Evolutionary conservation across 768 basidiomycete species (phyloP), one percentile per base, ranked within the genome.

Genomic region (Leccinum boreale): DNA sequence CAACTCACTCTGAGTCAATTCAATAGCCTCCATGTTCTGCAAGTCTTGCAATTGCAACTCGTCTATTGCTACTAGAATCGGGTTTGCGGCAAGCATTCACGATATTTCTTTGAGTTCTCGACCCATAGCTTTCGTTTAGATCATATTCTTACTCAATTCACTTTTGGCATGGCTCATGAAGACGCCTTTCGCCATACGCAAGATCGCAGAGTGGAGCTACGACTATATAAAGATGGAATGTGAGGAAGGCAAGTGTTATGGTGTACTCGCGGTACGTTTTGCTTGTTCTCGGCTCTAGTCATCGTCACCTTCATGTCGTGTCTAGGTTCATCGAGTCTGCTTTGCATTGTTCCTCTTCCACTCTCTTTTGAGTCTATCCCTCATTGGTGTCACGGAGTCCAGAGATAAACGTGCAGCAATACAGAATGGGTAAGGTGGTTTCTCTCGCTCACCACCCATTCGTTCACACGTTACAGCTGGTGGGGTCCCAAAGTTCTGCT

Each of bases 221-320:
- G 95, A 96, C 65, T 99, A 98, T 71, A 90, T 98, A 70, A 96
- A 98, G 84, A 95, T 99, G 93, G 89, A 94, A 51, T 99, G 96
- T 64, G 85, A 82, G 17, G 89, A 84, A 42, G 94, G 90, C 29
- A 92, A 94, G 69, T 99, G 96, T 67, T 99, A 98, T 65, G 96
- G 96, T 36, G 89, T 99, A 2, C 82, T 99, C 45, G 96, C 95
- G 14, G 95, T 96, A 64, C 55, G 89, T 79, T 4, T 35, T 14
- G 28, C 29, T 47, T 49, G 23, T 50, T 26, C 36, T 23, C 19
- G 15, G 35, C 31, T n/a, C 49, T 21, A 1, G 42, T 60, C 24
- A 52, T 53, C 33, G 59, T 36, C 54, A 28, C 55, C 7, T 31
- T 61, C 31, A 56, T 53, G 21, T 28, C 21, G 36, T 3, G 6